These are phyloP conservation scores for Colletotrichum tofieldiae DNA, from an alignment of 2,329 filamentous ascomycete genomes.

Conservation along the genomic window DNA sequence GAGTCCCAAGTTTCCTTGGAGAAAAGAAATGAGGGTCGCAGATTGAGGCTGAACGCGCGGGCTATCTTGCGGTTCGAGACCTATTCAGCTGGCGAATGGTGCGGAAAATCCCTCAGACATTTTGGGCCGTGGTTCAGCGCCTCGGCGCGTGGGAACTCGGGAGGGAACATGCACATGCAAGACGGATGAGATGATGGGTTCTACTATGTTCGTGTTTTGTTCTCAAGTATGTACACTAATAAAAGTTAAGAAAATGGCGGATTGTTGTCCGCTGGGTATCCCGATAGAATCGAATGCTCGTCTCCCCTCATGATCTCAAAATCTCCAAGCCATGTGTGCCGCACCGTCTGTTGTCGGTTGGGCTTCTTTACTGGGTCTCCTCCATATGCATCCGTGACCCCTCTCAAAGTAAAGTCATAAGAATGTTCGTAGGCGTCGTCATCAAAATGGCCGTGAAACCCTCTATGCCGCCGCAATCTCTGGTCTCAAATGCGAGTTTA, in stretches of 20 bases:
- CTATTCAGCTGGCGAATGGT: not conserved
- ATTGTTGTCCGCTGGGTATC: slow-evolving; percentile 32
- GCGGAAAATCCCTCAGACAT: slow-evolving; percentile 6
- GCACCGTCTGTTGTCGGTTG: too few species aligned
- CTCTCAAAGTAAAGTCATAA: not conserved
- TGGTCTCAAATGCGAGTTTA: slow-evolving; percentile 9
- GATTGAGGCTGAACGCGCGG: slow-evolving; percentile 12
- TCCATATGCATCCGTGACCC: not conserved
- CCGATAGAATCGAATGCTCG: slow-evolving; percentile 19
- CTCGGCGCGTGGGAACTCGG: not conserved
- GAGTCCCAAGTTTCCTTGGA: not conserved
- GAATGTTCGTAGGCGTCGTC: slow-evolving; percentile 5
- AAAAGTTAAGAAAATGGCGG: slow-evolving; percentile 3
- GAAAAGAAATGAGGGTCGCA: not conserved
- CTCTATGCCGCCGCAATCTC: slow-evolving; percentile 21
- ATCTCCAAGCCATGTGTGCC: not conserved
- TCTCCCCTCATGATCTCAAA: not conserved
- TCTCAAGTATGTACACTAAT: slow-evolving; percentile 16
- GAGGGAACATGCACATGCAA: not conserved
- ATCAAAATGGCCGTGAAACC: not conserved
- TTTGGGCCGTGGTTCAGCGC: slow-evolving; percentile 22
- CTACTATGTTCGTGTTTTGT: not conserved
- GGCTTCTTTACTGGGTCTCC: too few species aligned
- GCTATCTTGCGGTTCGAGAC: not conserved
- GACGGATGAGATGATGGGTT: slow-evolving; percentile 1